Evolutionary conservation across 352 stramenopile genomes (phyloP).

Genomic region (Globisporangium camurandrum): DNA sequence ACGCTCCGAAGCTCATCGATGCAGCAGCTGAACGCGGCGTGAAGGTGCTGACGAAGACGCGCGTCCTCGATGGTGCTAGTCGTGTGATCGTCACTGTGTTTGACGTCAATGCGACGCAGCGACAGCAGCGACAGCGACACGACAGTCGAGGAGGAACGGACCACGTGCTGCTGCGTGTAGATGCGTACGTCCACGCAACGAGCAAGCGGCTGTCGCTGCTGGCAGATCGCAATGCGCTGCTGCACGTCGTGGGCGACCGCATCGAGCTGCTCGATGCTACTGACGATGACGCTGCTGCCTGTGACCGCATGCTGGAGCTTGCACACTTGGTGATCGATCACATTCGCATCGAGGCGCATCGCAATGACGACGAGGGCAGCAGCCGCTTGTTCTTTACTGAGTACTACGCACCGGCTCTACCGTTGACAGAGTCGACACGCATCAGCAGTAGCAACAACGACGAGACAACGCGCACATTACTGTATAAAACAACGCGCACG

Average conservation of each 20-base stretch:
- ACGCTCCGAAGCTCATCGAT: slow-evolving; percentile 58
- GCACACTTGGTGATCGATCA: slow-evolving; percentile 41
- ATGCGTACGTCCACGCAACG: slow-evolving; percentile 53
- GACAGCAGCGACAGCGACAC: neutral
- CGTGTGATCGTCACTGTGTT: slow-evolving; percentile 60
- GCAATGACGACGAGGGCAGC: slow-evolving; percentile 29
- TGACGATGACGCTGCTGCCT: slow-evolving; percentile 3
- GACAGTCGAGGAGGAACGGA: neutral
- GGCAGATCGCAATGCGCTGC: slow-evolving; percentile 30
- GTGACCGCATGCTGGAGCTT: slow-evolving; percentile 15
- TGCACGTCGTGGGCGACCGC: slow-evolving; percentile 32
- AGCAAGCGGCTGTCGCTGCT: slow-evolving; percentile 40
- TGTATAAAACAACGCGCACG: slow-evolving; percentile 45
- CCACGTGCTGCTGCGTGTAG: slow-evolving; percentile 36
- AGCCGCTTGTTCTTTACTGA: slow-evolving; percentile 46
- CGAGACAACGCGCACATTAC: slow-evolving; percentile 3
- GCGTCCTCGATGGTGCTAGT: slow-evolving; percentile 24
- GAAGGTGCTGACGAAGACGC: slow-evolving; percentile 48
- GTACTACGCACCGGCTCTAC: slow-evolving; percentile 13
- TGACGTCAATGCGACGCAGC: slow-evolving; percentile 22
- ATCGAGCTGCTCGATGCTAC: slow-evolving; percentile 8
- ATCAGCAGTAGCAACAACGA: neutral
- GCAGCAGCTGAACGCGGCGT: slow-evolving; percentile 33
- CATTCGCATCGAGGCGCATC: slow-evolving; percentile 39
- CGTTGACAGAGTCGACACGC: neutral